Conservation (phyloP, 192 early-diverging fungal species). For the Fimicolochytrium jonesii region DNA sequence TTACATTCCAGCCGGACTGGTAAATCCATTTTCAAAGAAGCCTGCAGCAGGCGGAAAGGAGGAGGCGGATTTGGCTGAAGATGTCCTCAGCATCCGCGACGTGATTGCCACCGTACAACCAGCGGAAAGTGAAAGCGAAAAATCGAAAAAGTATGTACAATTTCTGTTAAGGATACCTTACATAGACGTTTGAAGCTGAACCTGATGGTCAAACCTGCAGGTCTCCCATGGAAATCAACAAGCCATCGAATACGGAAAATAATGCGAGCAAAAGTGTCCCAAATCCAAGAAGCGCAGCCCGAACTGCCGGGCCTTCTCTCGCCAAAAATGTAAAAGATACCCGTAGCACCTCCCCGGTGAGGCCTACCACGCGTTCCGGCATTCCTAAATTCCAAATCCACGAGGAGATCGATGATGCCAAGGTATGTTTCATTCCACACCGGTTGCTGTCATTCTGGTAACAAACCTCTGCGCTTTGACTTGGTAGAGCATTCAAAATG, state of each 20-base stretch:
- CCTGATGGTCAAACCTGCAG: too few relatives aligned
- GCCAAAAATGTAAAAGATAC: slow-evolving; percentile 17
- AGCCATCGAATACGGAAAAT: too few relatives aligned
- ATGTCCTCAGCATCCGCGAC: background rate
- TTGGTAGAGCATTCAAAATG: slow-evolving; percentile 15
- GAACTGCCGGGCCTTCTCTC: background rate
- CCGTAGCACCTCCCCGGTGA: slow-evolving; percentile 8
- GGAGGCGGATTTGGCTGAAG: background rate
- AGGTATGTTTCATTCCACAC: background rate
- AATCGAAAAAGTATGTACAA: background rate
- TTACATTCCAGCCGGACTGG: too few relatives aligned
- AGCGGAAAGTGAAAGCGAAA: too few relatives aligned
- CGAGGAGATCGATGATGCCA: slow-evolving; percentile 6
- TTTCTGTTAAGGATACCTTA: background rate
- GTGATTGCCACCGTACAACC: too few relatives aligned
- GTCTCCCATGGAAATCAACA: too few relatives aligned
- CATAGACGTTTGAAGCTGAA: too few relatives aligned
- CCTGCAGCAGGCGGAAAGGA: background rate
- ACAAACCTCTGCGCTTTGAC: background rate
- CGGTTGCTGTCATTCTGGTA: background rate
- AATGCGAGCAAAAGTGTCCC: too few relatives aligned
- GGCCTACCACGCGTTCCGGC: slow-evolving; percentile 10
- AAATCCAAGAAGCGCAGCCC: too few relatives aligned
- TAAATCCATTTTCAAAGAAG: background rate
- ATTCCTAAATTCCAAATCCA: background rate